Conservation (phyloP, 768 basidiomycete genomes). For the Hysterangium stoloniferum region DNA sequence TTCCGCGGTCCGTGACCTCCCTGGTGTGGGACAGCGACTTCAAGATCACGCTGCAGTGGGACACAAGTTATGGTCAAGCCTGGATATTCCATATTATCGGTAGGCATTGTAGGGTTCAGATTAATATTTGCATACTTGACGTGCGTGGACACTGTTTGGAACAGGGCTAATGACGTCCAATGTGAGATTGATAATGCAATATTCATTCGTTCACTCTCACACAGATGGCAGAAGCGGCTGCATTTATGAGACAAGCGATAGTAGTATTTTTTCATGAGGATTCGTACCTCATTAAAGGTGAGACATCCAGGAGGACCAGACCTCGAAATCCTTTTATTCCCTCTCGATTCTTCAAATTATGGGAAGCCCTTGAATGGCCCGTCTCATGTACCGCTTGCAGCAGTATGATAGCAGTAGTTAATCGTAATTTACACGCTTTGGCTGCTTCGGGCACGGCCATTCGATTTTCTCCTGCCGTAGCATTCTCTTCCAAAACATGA, state of each 20-base stretch:
- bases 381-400: too few relatives aligned
- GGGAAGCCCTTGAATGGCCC: too few relatives aligned
- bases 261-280: conserved; percentile 25
- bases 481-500: too few relatives aligned
- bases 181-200: too few relatives aligned
- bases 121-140: too few relatives aligned
- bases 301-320: conserved; percentile 28
- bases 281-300: conserved; percentile 23
- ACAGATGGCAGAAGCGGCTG: conserved; percentile 22
- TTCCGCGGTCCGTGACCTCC: conserved; percentile 16
- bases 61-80: conserved; percentile 19
- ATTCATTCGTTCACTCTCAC: conserved; percentile 16
- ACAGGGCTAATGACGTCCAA: conserved; percentile 9
- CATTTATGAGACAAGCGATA: conserved; percentile 28
- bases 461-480: too few relatives aligned
- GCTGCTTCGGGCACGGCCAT: too few relatives aligned
- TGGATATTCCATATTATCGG: conserved; percentile 5
- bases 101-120: too few relatives aligned
- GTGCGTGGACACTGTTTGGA: conserved; percentile 8
- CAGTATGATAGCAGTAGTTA: too few relatives aligned
- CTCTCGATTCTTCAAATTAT: not conserved
- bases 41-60: conserved; percentile 16
- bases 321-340: conserved; percentile 20
- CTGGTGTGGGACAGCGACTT: conserved; percentile 20
- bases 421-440: too few relatives aligned